These are phyloP conservation scores for Sclerotinia nivalis DNA, from an alignment of 2,329 filamentous ascomycete genomes.

Conservation along the genomic window DNA sequence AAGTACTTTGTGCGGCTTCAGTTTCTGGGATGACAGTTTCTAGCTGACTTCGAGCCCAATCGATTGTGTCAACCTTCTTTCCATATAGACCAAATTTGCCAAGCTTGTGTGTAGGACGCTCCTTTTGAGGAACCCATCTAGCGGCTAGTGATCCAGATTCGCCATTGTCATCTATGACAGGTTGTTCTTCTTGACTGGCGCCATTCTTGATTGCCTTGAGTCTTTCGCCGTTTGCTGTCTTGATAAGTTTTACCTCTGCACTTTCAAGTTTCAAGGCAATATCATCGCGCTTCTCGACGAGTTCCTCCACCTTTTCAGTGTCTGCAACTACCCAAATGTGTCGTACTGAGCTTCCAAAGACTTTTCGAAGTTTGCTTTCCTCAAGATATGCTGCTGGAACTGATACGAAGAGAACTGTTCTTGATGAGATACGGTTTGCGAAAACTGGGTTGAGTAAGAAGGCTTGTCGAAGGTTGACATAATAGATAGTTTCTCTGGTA, in stretches of 20 bases:
- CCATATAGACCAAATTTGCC: conserved; percentile 71
- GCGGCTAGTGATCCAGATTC: conserved; percentile 72
- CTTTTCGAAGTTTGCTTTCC: conserved; percentile 71
- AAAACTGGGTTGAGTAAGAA: conserved; percentile 86
- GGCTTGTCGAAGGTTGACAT: conserved; percentile 88
- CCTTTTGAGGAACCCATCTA: conserved; percentile 71
- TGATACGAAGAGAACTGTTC: conserved; percentile 85
- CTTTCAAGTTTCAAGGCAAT: conserved; percentile 79
- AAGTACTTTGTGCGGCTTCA: conserved; percentile 65
- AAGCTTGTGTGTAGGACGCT: conserved; percentile 74
- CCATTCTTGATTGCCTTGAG: conserved; percentile 66
- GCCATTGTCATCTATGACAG: conserved; percentile 56
- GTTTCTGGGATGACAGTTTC: conserved; percentile 73
- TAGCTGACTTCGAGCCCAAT: conserved; percentile 80
- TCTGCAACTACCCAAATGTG: conserved; percentile 83
- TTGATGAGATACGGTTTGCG: conserved; percentile 80
- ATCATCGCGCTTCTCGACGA: conserved; percentile 79
- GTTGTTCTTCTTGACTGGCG: conserved; percentile 45
- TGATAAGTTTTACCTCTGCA: conserved; percentile 84
- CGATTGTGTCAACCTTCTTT: conserved; percentile 91
- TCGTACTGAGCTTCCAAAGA: conserved; percentile 81
- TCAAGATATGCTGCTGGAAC: conserved; percentile 79
- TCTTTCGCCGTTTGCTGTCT: conserved; percentile 71
- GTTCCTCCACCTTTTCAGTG: conserved; percentile 72
- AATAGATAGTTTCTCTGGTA: conserved; percentile 85